Percentiles rank a stretch among this genome's conserved stretches.
These are phyloP conservation scores for Dinochytrium kinnereticum DNA, from an alignment of 371 early-diverging fungal genomes.

Conservation along the genomic window DNA sequence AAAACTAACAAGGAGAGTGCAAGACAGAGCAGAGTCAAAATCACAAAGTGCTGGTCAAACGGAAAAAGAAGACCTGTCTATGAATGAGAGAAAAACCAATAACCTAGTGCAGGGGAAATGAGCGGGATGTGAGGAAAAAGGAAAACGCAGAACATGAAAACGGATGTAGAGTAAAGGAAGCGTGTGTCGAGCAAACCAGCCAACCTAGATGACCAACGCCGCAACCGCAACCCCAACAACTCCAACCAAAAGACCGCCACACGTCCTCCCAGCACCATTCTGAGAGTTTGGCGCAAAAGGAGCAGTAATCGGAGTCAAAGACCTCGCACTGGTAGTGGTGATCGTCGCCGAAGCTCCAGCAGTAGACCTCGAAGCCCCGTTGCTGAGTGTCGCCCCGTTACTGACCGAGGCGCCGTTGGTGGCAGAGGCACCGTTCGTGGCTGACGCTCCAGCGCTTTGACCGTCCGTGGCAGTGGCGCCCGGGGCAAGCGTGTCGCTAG, in stretches of 20 bases:
- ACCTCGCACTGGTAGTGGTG: not conserved
- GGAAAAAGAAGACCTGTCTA: no score
- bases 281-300: constrained; percentile 1
- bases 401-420: not conserved
- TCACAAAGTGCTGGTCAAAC: no score
- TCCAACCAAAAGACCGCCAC: not conserved
- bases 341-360: not conserved
- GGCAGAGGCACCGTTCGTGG: not conserved
- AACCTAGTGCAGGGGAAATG: no score
- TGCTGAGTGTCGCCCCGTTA: not conserved
- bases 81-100: no score
- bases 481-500: not conserved
- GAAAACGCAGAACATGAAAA: no score
- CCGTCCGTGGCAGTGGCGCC: not conserved
- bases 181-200: no score
- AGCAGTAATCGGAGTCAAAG: not conserved
- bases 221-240: not conserved
- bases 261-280: not conserved
- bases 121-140: no score
- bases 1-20: no score
- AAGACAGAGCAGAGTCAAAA: no score
- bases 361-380: not conserved
- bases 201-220: no score
- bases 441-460: not conserved
- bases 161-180: no score